Conservation (phyloP, 83 land plant species). For the Isoetes engelmannii region DNA sequence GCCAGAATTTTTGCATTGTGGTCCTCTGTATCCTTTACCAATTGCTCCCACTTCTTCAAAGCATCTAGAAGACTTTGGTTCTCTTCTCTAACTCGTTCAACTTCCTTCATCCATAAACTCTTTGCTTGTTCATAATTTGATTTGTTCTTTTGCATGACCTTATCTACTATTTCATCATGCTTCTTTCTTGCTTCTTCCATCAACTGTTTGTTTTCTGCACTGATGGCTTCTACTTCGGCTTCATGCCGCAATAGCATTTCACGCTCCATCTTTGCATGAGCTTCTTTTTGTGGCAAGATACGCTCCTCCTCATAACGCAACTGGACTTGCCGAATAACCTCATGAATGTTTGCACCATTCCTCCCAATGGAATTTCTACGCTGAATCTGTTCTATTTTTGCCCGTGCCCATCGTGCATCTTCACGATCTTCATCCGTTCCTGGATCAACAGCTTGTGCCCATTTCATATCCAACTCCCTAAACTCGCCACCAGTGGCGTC, state of each 20-base stretch:
- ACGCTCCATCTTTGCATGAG: not conserved
- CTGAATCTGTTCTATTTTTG: conserved; percentile 19
- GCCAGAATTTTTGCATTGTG: not conserved
- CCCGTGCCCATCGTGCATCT: conserved; percentile 24
- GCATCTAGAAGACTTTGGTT: conserved; percentile 7
- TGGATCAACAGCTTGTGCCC: not conserved
- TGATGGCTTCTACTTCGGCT: not conserved
- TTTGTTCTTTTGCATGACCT: conserved; percentile 10
- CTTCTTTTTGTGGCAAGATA: conserved; percentile 1
- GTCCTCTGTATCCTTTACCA: conserved; percentile 6
- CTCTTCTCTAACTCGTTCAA: not conserved
- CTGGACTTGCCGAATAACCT: conserved; percentile 16
- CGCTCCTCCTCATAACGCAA: conserved; percentile 13
- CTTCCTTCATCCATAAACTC: conserved; percentile 14
- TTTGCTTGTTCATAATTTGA: not conserved
- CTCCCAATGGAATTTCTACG: conserved; percentile 12
- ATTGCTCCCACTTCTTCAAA: conserved; percentile 14
- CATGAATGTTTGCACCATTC: conserved; percentile 8
- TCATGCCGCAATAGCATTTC: not conserved
- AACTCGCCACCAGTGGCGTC: conserved; percentile 22
- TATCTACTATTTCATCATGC: not conserved
- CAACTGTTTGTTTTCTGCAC: conserved; percentile 3
- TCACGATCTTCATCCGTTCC: conserved; percentile 1
- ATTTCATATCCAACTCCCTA: conserved; percentile 17
- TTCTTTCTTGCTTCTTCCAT: not conserved